phyloP scores from a whole-genome alignment of 2,329 filamentous ascomycete genomes.

The Orbilia quercus region DNA sequence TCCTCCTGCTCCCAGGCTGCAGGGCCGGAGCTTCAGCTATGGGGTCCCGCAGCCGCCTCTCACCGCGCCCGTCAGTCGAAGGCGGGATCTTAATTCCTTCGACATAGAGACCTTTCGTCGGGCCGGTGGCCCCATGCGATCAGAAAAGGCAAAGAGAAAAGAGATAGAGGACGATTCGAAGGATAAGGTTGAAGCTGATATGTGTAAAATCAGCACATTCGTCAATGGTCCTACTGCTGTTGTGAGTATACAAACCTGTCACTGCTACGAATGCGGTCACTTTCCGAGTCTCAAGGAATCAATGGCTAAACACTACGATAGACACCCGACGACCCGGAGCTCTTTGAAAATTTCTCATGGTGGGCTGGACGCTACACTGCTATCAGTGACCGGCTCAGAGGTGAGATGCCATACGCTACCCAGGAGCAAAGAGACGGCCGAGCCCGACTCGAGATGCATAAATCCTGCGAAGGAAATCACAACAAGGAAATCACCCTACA shows the following conservation, averaged over 20 bases:
- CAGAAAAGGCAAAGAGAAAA: background rate
- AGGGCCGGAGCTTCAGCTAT: constrained; percentile 44
- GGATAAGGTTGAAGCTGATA: background rate
- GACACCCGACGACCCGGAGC: constrained; percentile 37
- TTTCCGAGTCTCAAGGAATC: too few species aligned
- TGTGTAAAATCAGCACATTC: constrained; percentile 23
- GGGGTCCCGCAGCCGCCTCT: constrained; percentile 15
- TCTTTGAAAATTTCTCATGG: constrained; percentile 39
- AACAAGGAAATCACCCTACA: constrained; percentile 37
- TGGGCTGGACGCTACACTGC: constrained; percentile 46
- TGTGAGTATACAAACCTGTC: constrained; percentile 23
- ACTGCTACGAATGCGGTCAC: too few species aligned
- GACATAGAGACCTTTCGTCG: constrained; percentile 18
- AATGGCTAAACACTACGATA: background rate
- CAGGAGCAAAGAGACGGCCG: constrained; percentile 24
- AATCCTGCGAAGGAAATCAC: constrained; percentile 13
- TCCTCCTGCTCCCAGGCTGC: background rate
- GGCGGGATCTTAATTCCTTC: constrained; percentile 33
- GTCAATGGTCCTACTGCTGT: constrained; percentile 18
- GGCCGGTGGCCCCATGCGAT: background rate
- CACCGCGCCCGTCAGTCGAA: constrained; percentile 15
- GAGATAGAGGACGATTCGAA: background rate
- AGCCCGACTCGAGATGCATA: constrained; percentile 18
- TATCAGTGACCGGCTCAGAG: constrained; percentile 39
- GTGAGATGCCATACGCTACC: constrained; percentile 32